Base-by-base conservation (phyloP, 495 filamentous ascomycete genomes). In the Lasiosphaeria hispida region DNA sequence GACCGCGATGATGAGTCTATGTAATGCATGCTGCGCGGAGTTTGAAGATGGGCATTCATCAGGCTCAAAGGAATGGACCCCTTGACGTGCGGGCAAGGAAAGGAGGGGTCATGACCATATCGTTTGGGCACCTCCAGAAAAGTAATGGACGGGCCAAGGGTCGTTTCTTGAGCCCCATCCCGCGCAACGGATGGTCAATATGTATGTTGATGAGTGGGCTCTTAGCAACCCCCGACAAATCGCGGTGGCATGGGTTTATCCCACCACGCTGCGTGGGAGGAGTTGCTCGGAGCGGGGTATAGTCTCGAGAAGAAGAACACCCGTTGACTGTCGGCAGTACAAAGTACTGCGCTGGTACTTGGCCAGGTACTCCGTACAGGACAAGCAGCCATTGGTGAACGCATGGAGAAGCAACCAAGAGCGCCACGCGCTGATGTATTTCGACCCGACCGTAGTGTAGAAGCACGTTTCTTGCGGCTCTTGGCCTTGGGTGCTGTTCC, bases 1-100 rank as follows among this genome's bases (percentile, higher is more conserved):
- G 14, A 13, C 10, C 14, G 34, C 37, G 18, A 42, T 36, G 35
- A 43, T 38, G 56, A 51, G 50, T 40, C 18, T 34, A 58, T 57
- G 47, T 23, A 58, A 40, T 42, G 39, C 14, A 61, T 67, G 62
- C 55, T 55, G 51, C 50, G 62, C 63, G 63, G 57, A 35, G 53
- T 23, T 45, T 30, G 23, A 30, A 42, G 42, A 53, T 53, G 40
- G 18, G 57, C 38, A 58, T 58, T 58, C 18, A 55, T 58, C n/a
- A 37, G 52, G 50, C 40, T 58, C 33, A 44, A 52, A 47, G 48
- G 51, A 15, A 53, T 37, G 43, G 40, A 18, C 18, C 47, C 56
- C 33, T 43, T 18, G 41, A 7, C 14, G 7, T 15, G 18, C 41
- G 43, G 17, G 8, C 43, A 47, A 23, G 9, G 15, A 51, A 51